phyloP scores from a whole-genome alignment of 805 yeast genomes.

The Ogataea corticis region DNA sequence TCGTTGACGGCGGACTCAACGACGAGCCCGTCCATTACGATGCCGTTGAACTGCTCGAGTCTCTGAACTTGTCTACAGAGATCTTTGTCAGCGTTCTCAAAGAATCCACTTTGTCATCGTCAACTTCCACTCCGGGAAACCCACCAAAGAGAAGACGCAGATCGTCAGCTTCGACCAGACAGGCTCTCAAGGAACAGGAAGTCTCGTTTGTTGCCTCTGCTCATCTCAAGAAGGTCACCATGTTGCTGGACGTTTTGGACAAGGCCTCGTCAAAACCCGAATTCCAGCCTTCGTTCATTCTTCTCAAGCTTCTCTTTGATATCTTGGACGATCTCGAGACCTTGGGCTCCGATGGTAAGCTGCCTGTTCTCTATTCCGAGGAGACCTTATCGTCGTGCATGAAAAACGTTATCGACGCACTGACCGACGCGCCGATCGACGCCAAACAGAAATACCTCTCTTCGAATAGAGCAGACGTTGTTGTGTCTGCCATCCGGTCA shows the following conservation, averaged over 20 bases:
- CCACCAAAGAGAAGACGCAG: constrained; percentile 76
- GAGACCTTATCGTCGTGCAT: constrained; percentile 88
- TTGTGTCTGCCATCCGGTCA: constrained; percentile 87
- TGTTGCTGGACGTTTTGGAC: constrained; percentile 79
- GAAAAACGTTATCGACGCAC: constrained; percentile 60
- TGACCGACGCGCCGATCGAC: constrained; percentile 42
- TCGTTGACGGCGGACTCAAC: constrained; percentile 46
- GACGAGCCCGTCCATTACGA: constrained; percentile 47
- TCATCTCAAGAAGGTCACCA: constrained; percentile 76
- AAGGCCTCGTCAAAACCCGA: constrained; percentile 28
- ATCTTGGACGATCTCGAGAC: constrained; percentile 76
- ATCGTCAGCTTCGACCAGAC: constrained; percentile 74
- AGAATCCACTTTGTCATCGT: constrained; percentile 35
- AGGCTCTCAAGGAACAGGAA: constrained; percentile 71
- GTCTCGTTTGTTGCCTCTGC: constrained; percentile 72
- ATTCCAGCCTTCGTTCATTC: constrained; percentile 34
- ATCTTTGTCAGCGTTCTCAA: constrained; percentile 60
- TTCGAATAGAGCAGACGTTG: constrained; percentile 80
- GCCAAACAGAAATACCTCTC: constrained; percentile 50
- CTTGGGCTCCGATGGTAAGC: constrained; percentile 84
- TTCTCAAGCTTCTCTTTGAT: constrained; percentile 48
- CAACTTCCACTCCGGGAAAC: constrained; percentile 26
- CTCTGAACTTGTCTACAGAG: constrained; percentile 53
- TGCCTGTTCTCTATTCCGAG: constrained; percentile 89
- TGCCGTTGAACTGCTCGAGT: constrained; percentile 53